Evolutionary conservation across 2,329 filamentous ascomycete species (phyloP).

Genomic region (Hypoxylon sp.): DNA sequence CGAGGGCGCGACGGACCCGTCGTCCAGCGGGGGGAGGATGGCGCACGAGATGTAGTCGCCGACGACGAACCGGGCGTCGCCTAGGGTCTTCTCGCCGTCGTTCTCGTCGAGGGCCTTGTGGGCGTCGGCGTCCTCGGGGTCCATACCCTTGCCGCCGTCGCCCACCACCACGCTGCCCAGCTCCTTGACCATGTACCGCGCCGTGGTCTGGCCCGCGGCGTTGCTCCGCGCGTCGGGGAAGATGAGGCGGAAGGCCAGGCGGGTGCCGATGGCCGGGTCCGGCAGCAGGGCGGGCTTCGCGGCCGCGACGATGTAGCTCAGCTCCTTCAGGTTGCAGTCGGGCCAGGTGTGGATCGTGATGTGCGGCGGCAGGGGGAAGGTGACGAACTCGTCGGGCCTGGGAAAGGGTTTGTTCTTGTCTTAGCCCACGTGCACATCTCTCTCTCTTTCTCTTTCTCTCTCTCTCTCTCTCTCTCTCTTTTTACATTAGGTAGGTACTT

Average conservation of each 20-base stretch:
- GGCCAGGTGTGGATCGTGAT: constrained; percentile 89
- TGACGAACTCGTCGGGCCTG: constrained; percentile 77
- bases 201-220: constrained; percentile 50
- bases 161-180: constrained; percentile 85
- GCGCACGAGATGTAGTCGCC: constrained; percentile 90
- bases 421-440: constrained; percentile 31
- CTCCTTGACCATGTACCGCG: constrained; percentile 79
- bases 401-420: constrained; percentile 1
- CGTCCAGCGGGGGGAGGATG: constrained; percentile 78
- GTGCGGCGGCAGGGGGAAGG: constrained; percentile 70
- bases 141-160: constrained; percentile 60
- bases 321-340: constrained; percentile 82
- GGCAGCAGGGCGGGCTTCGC: constrained; percentile 72
- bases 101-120: constrained; percentile 59
- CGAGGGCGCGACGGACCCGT: constrained; percentile 79
- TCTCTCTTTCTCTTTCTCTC: too few relatives aligned
- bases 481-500: too few relatives aligned
- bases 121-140: constrained; percentile 50
- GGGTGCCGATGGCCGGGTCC: constrained; percentile 79
- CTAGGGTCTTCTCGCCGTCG: constrained; percentile 78
- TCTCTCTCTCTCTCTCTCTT: too few relatives aligned
- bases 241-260: constrained; percentile 87
- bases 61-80: constrained; percentile 83
- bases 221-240: constrained; percentile 75
- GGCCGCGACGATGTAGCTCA: constrained; percentile 79